phyloP scores from a whole-genome alignment of 1,284 basidiomycete species.

The Rhodotorula sp. region DNA sequence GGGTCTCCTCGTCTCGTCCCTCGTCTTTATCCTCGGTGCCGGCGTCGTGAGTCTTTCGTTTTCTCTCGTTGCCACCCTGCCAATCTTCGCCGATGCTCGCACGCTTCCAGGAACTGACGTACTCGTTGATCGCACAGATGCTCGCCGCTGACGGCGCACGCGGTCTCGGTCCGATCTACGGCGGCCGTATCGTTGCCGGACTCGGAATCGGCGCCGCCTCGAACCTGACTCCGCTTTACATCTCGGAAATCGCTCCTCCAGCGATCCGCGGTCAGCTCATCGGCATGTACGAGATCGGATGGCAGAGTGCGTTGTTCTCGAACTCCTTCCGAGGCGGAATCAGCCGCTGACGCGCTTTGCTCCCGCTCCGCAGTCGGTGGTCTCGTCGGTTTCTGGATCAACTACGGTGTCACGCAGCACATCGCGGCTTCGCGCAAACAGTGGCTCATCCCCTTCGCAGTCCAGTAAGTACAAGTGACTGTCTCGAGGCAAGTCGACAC shows the following conservation, averaged over 20 bases:
- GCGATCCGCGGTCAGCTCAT: slow-evolving; percentile 47
- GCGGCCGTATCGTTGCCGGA: slow-evolving; percentile 46
- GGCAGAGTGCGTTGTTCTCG: slow-evolving; percentile 37
- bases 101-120: too few relatives aligned
- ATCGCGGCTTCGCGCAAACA: slow-evolving; percentile 8
- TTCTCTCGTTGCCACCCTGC: neutral
- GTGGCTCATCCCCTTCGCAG: slow-evolving; percentile 18
- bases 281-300: slow-evolving; percentile 48
- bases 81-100: neutral
- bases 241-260: slow-evolving; percentile 44
- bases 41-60: slow-evolving; percentile 30
- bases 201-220: slow-evolving; percentile 41
- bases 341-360: neutral
- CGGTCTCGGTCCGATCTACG: slow-evolving; percentile 42
- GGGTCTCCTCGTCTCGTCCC: slow-evolving; percentile 39
- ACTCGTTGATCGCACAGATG: neutral
- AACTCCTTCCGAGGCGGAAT: too few relatives aligned
- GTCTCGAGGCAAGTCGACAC: too few relatives aligned
- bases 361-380: slow-evolving; percentile 21
- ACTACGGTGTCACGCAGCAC: slow-evolving; percentile 25
- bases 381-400: slow-evolving; percentile 34
- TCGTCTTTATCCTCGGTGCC: slow-evolving; percentile 46
- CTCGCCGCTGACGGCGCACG: slow-evolving; percentile 9
- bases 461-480: neutral
- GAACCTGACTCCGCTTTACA: slow-evolving; percentile 47